Conservation (phyloP, 2,329 filamentous ascomycete genomes). For the Talaromyces sp. region DNA sequence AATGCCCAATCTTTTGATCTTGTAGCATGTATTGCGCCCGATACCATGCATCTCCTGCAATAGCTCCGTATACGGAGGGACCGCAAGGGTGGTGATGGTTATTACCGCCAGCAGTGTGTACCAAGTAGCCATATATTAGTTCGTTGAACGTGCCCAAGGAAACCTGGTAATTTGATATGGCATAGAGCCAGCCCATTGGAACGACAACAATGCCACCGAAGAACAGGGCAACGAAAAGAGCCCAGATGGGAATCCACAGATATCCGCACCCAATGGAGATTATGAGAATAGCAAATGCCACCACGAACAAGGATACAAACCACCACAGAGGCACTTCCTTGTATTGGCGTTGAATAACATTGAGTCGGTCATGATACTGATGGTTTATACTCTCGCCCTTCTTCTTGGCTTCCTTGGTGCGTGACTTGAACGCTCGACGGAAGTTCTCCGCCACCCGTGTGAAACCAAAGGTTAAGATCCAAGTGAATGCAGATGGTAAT, state of each 20-base stretch:
- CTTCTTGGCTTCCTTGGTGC: slow-evolving; percentile 24
- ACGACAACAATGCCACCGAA: slow-evolving; percentile 54
- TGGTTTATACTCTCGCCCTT: slow-evolving; percentile 43
- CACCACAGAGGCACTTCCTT: slow-evolving; percentile 58
- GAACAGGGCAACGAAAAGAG: slow-evolving; percentile 53
- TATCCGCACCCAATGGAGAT: slow-evolving; percentile 48
- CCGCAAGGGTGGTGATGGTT: slow-evolving; percentile 55
- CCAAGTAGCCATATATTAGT: slow-evolving; percentile 57
- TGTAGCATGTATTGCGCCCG: slow-evolving; percentile 55
- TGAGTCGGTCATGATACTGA: slow-evolving; percentile 57
- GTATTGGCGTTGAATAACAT: slow-evolving; percentile 54
- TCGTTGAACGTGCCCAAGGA: slow-evolving; percentile 58
- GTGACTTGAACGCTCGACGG: slow-evolving; percentile 40
- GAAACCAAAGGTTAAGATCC: slow-evolving; percentile 56
- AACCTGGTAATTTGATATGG: slow-evolving; percentile 52
- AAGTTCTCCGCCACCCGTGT: slow-evolving; percentile 45
- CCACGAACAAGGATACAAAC: slow-evolving; percentile 50
- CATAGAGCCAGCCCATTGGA: slow-evolving; percentile 57
- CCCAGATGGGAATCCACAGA: slow-evolving; percentile 58
- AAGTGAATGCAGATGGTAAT: slow-evolving; percentile 55
- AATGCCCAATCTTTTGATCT: slow-evolving; percentile 62
- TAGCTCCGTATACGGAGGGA: slow-evolving; percentile 54
- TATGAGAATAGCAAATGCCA: slow-evolving; percentile 48
- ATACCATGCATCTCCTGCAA: slow-evolving; percentile 61
- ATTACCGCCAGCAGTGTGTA: slow-evolving; percentile 43